Evolutionary conservation across 495 filamentous ascomycete species (phyloP).

Genomic region (Xylaria scruposa): DNA sequence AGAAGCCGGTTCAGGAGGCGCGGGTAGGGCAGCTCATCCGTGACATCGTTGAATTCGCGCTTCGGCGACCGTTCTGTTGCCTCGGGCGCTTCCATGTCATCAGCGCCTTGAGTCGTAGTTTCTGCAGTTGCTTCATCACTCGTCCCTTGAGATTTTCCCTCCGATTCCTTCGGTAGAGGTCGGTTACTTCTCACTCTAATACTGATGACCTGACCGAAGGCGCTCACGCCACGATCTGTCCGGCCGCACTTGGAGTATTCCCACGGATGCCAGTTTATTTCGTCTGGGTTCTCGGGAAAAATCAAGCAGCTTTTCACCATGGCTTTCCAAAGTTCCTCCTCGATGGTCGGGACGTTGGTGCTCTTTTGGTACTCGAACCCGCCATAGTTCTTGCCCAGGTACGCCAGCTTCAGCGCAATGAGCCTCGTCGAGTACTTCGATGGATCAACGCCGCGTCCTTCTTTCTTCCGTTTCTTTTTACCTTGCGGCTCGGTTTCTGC

Average conservation of each 20-base stretch:
- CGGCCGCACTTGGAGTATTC: slow-evolving; percentile 94
- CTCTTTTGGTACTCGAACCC: slow-evolving; percentile 83
- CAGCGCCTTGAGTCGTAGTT: slow-evolving; percentile 19
- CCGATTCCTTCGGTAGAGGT: slow-evolving; percentile 51
- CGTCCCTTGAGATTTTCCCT: not conserved
- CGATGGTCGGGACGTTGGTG: slow-evolving; percentile 75
- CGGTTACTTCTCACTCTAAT: slow-evolving; percentile 80
- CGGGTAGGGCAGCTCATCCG: slow-evolving; percentile 84
- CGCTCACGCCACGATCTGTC: slow-evolving; percentile 91
- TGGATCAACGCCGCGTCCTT: slow-evolving; percentile 66
- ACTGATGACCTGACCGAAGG: slow-evolving; percentile 93
- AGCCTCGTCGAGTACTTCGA: slow-evolving; percentile 81
- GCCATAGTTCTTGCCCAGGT: slow-evolving; percentile 88
- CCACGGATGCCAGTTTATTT: slow-evolving; percentile 74
- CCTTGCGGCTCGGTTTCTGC: slow-evolving; percentile 25
- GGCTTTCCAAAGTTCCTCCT: slow-evolving; percentile 92
- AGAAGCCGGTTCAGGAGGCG: slow-evolving; percentile 83
- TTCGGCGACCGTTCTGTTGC: slow-evolving; percentile 30
- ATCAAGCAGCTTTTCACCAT: slow-evolving; percentile 81
- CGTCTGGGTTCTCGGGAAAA: slow-evolving; percentile 64
- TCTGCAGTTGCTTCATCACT: not conserved
- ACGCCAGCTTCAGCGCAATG: slow-evolving; percentile 92
- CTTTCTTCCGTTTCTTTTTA: slow-evolving; percentile 50
- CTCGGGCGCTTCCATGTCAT: slow-evolving; percentile 19
- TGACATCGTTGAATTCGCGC: slow-evolving; percentile 70